Percentiles rank a stretch among this genome's conserved stretches.
These are phyloP conservation scores for Picea glauca DNA, from an alignment of 75 land plant genomes.

Conservation along the genomic window DNA sequence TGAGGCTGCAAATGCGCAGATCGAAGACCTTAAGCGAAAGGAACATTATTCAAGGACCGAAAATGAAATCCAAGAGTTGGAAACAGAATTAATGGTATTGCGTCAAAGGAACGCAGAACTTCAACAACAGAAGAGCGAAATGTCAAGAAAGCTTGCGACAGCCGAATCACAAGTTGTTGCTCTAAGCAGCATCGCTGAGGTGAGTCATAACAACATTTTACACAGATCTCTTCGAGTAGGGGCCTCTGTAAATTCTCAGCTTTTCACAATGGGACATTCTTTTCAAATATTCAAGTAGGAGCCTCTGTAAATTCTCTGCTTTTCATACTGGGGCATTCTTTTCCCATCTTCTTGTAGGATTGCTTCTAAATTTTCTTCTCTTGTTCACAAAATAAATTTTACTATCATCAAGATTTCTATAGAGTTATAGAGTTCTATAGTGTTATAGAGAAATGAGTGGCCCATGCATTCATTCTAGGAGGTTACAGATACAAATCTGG, in stretches of 20 bases:
- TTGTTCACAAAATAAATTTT: too few relatives aligned
- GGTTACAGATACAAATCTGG: too few relatives aligned
- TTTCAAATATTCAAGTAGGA: neutral
- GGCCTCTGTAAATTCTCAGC: neutral
- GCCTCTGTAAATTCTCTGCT: neutral
- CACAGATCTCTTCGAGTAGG: neutral
- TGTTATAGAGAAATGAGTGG: too few relatives aligned
- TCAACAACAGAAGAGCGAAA: conserved; percentile 1
- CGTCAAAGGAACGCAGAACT: conserved; percentile 18
- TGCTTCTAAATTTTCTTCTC: neutral
- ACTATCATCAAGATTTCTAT: too few relatives aligned
- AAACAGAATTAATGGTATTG: conserved; percentile 17
- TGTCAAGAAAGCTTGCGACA: conserved; percentile 12
- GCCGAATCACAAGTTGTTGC: conserved; percentile 12
- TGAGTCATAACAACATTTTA: neutral
- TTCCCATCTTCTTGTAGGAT: neutral
- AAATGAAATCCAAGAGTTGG: conserved; percentile 16
- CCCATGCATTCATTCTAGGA: too few relatives aligned
- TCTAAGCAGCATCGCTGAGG: conserved; percentile 5
- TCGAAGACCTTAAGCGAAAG: conserved; percentile 10
- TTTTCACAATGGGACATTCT: neutral
- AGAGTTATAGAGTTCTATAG: too few relatives aligned
- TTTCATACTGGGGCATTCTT: neutral
- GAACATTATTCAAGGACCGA: conserved; percentile 7
- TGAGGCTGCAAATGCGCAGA: neutral